phyloP scores from a whole-genome alignment of 495 filamentous ascomycete species.

The Extremus antarcticus region DNA sequence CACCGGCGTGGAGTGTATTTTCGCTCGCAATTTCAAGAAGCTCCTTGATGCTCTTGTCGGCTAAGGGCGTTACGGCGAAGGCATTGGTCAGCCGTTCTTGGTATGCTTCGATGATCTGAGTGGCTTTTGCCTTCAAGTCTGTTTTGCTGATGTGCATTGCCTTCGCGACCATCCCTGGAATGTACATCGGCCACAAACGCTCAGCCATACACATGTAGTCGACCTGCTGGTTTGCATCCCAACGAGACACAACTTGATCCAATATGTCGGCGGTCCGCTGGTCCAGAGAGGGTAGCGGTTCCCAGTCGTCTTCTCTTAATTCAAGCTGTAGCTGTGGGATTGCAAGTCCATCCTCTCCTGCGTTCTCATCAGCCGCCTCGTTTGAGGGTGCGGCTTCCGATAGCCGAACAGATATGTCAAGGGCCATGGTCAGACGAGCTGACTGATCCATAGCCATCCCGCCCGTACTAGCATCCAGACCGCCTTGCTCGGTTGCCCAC shows the following conservation, averaged over 20 bases:
- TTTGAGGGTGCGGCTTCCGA: neutral
- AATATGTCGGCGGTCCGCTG: neutral
- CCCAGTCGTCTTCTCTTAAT: neutral
- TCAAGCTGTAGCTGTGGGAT: neutral
- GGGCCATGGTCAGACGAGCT: neutral
- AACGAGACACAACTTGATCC: neutral
- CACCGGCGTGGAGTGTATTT: neutral
- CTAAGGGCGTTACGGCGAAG: neutral
- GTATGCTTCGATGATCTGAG: slow-evolving; percentile 5
- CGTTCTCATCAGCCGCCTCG: neutral
- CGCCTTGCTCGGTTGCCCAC: neutral
- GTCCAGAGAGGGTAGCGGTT: neutral
- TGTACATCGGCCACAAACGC: slow-evolving; percentile 7
- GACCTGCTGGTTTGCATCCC: neutral
- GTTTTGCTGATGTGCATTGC: neutral
- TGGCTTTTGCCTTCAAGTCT: neutral
- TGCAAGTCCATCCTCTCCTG: neutral
- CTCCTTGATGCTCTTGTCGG: neutral
- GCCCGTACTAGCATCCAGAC: neutral
- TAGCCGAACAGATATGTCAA: neutral
- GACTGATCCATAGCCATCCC: neutral
- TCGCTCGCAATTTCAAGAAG: slow-evolving; percentile 5
- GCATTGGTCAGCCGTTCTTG: neutral
- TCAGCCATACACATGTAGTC: neutral
- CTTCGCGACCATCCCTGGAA: slow-evolving; percentile 5